Evolutionary conservation across 164 flowering plant genomes (phyloP).

Genomic region (Tetrastigma voinierianum): DNA sequence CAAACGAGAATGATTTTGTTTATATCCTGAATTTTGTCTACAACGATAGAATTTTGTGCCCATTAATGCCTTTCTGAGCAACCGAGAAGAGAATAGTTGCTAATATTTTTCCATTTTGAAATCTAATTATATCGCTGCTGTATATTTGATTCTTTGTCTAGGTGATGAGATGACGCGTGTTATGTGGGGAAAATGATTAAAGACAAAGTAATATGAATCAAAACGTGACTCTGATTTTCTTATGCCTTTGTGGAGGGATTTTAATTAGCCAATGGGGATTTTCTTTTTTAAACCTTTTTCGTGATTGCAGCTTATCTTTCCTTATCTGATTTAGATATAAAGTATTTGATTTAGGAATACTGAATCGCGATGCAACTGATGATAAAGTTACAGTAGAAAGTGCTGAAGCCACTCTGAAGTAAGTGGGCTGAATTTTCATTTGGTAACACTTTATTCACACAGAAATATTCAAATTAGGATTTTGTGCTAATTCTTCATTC

Average conservation of each 20-base stretch:
- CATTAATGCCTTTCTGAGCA: background rate
- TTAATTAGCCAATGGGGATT: background rate
- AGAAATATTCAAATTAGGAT: no score
- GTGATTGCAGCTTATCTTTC: slow-evolving; percentile 64
- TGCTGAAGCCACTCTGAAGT: slow-evolving; percentile 84
- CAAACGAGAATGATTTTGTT: no score
- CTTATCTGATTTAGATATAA: slow-evolving; percentile 73
- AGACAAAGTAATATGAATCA: slow-evolving; percentile 61
- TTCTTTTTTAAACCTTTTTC: background rate
- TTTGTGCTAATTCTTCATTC: no score
- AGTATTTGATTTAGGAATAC: slow-evolving; percentile 75
- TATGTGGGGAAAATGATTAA: slow-evolving; percentile 85
- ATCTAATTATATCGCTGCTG: no score
- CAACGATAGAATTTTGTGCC: no score
- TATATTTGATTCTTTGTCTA: slow-evolving; percentile 16
- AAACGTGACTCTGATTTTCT: background rate
- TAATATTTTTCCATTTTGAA: no score
- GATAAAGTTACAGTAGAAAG: slow-evolving; percentile 80
- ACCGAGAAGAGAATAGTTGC: background rate
- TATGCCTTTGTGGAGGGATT: background rate
- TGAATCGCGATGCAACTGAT: slow-evolving; percentile 86
- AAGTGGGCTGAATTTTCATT: slow-evolving; percentile 18
- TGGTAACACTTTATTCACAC: no score
- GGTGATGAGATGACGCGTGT: slow-evolving; percentile 97
- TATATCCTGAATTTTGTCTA: no score